Conservation (phyloP, 768 basidiomycete species). For the Hortiboletus flavorubellus region DNA sequence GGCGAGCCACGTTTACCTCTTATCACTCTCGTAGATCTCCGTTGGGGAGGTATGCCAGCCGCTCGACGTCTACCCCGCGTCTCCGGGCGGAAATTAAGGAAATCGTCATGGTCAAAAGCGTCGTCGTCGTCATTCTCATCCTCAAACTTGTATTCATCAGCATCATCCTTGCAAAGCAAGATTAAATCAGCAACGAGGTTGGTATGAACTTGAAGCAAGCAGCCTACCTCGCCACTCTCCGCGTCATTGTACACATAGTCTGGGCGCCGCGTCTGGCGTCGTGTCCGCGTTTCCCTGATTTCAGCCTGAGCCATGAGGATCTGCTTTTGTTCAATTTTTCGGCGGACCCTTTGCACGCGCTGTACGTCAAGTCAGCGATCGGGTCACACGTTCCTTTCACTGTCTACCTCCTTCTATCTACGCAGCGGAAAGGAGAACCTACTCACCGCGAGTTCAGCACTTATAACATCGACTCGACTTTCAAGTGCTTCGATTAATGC, state of each 20-base stretch:
- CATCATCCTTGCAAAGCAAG: constrained; percentile 45
- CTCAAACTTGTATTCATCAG: constrained; percentile 63
- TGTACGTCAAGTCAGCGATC: constrained; percentile 34
- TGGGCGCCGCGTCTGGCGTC: constrained; percentile 66
- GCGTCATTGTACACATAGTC: constrained; percentile 79
- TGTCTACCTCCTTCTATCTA: constrained; percentile 14
- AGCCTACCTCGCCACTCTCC: constrained; percentile 55
- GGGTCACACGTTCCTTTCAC: constrained; percentile 9
- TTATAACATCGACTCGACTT: constrained; percentile 60
- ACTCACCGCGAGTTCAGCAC: constrained; percentile 70
- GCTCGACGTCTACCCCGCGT: constrained; percentile 42
- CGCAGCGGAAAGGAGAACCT: constrained; percentile 1
- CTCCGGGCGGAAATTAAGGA: constrained; percentile 38
- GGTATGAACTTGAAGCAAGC: constrained; percentile 13
- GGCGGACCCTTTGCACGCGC: constrained; percentile 69
- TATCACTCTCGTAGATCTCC: constrained; percentile 54
- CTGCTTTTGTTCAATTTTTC: constrained; percentile 66
- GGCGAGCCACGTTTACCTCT: constrained; percentile 50
- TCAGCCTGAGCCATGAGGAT: constrained; percentile 70
- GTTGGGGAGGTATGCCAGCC: constrained; percentile 35
- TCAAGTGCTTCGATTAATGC: constrained; percentile 61
- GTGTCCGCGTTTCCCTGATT: constrained; percentile 74
- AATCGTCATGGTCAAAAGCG: constrained; percentile 38
- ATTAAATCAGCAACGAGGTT: constrained; percentile 21
- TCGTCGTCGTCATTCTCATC: constrained; percentile 70